Conservation (phyloP, 305 asterid genomes). For the Rubia peregrina region DNA sequence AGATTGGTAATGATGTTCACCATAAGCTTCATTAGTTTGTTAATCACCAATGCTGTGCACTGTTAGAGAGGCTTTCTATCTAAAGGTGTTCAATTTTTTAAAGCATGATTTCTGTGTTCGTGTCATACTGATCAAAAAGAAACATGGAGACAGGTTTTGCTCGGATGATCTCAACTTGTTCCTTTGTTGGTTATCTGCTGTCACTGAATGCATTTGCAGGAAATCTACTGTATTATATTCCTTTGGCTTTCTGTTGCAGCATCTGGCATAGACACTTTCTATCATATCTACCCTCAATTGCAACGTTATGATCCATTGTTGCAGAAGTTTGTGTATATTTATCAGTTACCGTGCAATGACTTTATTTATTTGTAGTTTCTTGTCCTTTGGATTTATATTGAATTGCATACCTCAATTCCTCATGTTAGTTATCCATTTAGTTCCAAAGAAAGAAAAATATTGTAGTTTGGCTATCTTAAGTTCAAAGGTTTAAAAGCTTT, state of each 20-base stretch:
- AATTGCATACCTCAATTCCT: neutral
- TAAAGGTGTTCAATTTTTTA: neutral
- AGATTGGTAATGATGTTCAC: too few species aligned
- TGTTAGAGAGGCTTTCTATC: neutral
- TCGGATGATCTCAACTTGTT: neutral
- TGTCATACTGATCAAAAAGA: neutral
- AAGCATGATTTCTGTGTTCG: neutral
- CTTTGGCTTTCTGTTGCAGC: neutral
- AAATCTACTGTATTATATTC: neutral
- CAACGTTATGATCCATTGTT: neutral
- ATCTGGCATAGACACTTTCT: neutral
- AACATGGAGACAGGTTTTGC: neutral
- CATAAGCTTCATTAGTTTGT: too few species aligned
- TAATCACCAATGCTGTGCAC: neutral
- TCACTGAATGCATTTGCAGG: neutral
- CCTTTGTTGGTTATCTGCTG: slow-evolving; percentile 1
- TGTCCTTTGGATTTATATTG: neutral
- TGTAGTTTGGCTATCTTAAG: neutral
- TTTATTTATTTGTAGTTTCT: neutral
- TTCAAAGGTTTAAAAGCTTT: slow-evolving; percentile 2
- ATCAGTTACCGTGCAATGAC: neutral
- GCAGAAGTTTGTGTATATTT: neutral
- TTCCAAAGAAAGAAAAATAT: neutral
- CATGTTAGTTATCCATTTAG: neutral
- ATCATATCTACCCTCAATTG: neutral